A percentile compares a stretch with the other conserved stretches of the same genome.
phyloP scores from a whole-genome alignment of 2,329 filamentous ascomycete genomes.

The Leptosphaerulina australis region DNA sequence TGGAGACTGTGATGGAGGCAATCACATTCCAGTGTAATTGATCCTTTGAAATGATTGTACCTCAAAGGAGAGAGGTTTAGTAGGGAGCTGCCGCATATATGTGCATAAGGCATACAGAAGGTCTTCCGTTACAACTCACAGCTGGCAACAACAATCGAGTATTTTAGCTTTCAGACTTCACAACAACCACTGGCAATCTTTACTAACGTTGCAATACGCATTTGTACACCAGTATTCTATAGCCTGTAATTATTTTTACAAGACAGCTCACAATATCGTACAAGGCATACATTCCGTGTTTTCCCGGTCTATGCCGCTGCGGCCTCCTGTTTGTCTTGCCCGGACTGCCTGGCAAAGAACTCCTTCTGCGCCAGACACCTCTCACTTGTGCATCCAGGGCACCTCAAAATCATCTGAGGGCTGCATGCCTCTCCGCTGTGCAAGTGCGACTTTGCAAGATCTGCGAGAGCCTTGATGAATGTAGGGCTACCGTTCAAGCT shows the following conservation, averaged over 20 bases:
- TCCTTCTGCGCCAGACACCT: constrained; percentile 78
- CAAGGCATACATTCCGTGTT: constrained; percentile 13
- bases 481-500: constrained; percentile 88
- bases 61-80: too few species aligned
- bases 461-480: constrained; percentile 88
- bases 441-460: constrained; percentile 83
- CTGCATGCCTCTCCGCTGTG: constrained; percentile 73
- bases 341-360: constrained; percentile 62
- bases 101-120: too few species aligned
- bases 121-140: too few species aligned
- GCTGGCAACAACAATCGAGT: too few species aligned
- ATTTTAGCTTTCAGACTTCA: too few species aligned
- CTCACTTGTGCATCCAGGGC: constrained; percentile 91
- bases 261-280: constrained; percentile 15
- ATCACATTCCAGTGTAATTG: too few species aligned
- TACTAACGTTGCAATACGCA: too few species aligned
- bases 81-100: too few species aligned
- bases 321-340: constrained; percentile 28
- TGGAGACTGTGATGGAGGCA: too few species aligned
- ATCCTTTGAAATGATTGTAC: too few species aligned
- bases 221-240: too few species aligned
- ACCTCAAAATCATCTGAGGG: constrained; percentile 85
- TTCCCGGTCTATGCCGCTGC: constrained; percentile 16
- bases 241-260: neutral
- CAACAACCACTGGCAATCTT: too few species aligned